These are phyloP conservation scores for Pseudognaphalium luteoalbum DNA, from an alignment of 129 eudicot genomes.

Conservation along the genomic window DNA sequence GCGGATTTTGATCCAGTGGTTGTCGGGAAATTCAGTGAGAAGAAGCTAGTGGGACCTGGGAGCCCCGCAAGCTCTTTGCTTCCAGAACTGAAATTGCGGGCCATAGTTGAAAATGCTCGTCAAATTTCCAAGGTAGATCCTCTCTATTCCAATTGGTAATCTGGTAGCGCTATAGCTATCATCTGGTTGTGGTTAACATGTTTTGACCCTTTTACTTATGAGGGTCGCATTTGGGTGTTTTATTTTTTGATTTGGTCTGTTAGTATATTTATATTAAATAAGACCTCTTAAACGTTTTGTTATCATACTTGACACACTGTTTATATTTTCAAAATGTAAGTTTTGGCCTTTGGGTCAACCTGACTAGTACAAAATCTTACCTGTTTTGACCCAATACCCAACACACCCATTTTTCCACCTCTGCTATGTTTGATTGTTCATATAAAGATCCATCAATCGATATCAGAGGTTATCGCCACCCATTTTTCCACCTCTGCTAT, in stretches of 20 bases:
- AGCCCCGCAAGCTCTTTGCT: conserved; percentile 47
- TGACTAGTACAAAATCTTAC: too few relatives aligned
- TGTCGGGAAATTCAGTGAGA: conserved; percentile 44
- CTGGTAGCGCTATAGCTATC: conserved; percentile 8
- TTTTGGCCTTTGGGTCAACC: too few relatives aligned
- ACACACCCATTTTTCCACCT: background rate
- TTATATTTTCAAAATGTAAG: too few relatives aligned
- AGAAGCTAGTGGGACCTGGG: conserved; percentile 48
- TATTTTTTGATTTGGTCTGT: too few relatives aligned
- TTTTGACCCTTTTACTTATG: background rate
- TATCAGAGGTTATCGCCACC: too few relatives aligned
- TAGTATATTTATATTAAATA: background rate
- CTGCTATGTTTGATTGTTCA: conserved; percentile 11
- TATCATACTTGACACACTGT: too few relatives aligned
- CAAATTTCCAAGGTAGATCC: conserved; percentile 58
- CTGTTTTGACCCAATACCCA: too few relatives aligned
- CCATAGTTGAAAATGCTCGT: conserved; percentile 60
- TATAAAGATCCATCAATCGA: background rate
- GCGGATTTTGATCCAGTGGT: conserved; percentile 46
- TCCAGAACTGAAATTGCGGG: conserved; percentile 55
- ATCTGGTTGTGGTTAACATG: background rate
- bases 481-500: too few relatives aligned
- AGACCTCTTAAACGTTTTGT: background rate
- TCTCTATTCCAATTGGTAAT: background rate
- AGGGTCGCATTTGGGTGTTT: background rate